Conservation (phyloP, 202 grass and related monocot species). For the Carex arenaria region DNA sequence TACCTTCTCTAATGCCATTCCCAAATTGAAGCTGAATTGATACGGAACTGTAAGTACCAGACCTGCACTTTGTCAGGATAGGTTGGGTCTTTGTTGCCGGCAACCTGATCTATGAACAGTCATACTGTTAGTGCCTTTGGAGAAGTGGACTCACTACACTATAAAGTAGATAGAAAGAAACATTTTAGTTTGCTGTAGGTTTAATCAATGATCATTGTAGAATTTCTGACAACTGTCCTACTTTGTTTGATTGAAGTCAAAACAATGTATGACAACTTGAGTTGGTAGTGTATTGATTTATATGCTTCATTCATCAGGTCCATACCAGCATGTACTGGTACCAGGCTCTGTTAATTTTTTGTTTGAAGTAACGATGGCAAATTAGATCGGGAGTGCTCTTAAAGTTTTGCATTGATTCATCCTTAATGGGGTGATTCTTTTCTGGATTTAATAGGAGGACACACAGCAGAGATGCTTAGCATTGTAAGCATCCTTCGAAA, state of each 20-base stretch:
- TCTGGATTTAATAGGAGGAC: slow-evolving; percentile 38
- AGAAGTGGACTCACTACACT: not conserved
- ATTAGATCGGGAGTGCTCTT: not conserved
- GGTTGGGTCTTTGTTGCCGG: not conserved
- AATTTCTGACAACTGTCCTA: not conserved
- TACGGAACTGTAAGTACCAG: not conserved
- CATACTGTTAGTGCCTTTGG: not conserved
- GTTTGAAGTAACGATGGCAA: not conserved
- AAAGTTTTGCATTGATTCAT: not conserved
- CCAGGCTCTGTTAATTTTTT: not conserved
- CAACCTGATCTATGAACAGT: not conserved
- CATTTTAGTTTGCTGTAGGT: not conserved
- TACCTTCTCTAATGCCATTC: not conserved
- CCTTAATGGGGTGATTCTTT: not conserved
- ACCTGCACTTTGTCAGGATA: not conserved
- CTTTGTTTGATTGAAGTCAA: not conserved
- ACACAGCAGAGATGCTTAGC: slow-evolving; percentile 96
- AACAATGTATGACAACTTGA: not conserved
- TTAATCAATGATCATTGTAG: not conserved
- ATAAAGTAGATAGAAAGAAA: not conserved
- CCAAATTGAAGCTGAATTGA: slow-evolving; percentile 9
- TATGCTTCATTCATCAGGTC: not conserved
- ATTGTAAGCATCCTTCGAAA: slow-evolving; percentile 60
- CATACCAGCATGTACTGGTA: not conserved
- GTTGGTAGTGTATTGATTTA: not conserved